Base-by-base conservation (phyloP, 345 rosid genomes). In the Cochlearia excelsa region DNA sequence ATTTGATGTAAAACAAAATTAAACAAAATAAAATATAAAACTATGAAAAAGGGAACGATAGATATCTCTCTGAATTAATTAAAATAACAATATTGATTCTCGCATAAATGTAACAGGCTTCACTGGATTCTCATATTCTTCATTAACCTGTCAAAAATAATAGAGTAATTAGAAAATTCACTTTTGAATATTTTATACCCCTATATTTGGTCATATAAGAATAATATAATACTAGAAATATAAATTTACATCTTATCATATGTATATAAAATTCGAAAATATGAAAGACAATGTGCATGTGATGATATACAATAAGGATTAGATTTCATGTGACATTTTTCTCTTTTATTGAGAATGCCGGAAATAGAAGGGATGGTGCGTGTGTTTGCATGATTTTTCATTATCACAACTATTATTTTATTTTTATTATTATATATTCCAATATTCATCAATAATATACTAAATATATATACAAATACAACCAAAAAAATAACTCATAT, bases 71-170 rank as follows among this genome's bases (percentile, higher is more conserved):
- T 16, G 23, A 16, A 16, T 16, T 16, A 16, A 16, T 16, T 16
- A 16, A 16, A 16, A 16, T 16, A 16, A 16, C 23, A 16, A 16
- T 16, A 16, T 16, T 16, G 23, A 56, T 3, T 50, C 40, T 66
- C 33, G 46, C n/a, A 38, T 65, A 39, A 31, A 6, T 41, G 61
- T 57, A 41, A 66, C 37, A 11, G 23, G 16, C 65, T 70, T 80
- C 62, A 67, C 56, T 77, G 70, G 76, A 78, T 78, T 78, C 66
- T 78, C 48, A 81, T 77, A 79, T 86, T 86, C 79, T 75, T 81
- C 82, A 80, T 52, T 26, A 78, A 49, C 84, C 91, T 89, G 77
- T 61, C 56, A 29, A 72, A 2, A 9, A 47, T 11, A 42, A 9
- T 16, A 29, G 6, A 29, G 28, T 28, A 44, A 27, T 49, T 39